These are phyloP conservation scores for Lactarius hengduanensis DNA, from an alignment of 768 basidiomycete genomes.

Conservation along the genomic window DNA sequence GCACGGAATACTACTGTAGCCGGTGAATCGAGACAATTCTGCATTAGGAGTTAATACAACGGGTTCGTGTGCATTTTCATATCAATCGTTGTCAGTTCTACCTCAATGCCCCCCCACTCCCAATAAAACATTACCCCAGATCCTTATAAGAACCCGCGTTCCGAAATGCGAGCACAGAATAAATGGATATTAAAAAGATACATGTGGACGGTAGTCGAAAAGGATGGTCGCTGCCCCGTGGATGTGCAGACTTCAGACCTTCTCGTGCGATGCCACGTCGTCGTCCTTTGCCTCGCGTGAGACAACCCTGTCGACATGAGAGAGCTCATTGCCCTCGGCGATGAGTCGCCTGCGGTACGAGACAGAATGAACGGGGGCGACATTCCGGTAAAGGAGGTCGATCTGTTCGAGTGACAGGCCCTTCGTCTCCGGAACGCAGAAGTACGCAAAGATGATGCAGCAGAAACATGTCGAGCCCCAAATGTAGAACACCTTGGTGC, in stretches of 20 bases:
- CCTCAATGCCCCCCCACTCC: not conserved
- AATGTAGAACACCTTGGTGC: conserved; percentile 82
- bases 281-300: not conserved
- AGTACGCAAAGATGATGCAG: conserved; percentile 74
- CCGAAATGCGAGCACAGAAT: conserved; percentile 1
- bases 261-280: conserved; percentile 7
- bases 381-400: conserved; percentile 72
- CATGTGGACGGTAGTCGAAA: not conserved
- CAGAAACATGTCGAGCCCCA: conserved; percentile 70
- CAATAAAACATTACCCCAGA: not conserved
- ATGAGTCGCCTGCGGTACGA: conserved; percentile 35
- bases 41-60: conserved; percentile 8
- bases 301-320: not conserved
- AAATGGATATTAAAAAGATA: conserved; percentile 1
- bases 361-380: conserved; percentile 51
- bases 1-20: not conserved
- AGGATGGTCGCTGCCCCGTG: not conserved
- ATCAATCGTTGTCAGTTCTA: not conserved
- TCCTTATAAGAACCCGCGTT: not conserved
- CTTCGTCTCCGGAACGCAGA: conserved; percentile 81
- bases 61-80: not conserved
- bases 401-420: conserved; percentile 84
- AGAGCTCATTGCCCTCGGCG: conserved; percentile 18
- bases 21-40: not conserved
- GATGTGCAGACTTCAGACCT: conserved; percentile 9